Evolutionary conservation across 2,329 filamentous ascomycete genomes (phyloP), one percentile per base, ranked within the genome.

Genomic region (Dendryphion nanum): DNA sequence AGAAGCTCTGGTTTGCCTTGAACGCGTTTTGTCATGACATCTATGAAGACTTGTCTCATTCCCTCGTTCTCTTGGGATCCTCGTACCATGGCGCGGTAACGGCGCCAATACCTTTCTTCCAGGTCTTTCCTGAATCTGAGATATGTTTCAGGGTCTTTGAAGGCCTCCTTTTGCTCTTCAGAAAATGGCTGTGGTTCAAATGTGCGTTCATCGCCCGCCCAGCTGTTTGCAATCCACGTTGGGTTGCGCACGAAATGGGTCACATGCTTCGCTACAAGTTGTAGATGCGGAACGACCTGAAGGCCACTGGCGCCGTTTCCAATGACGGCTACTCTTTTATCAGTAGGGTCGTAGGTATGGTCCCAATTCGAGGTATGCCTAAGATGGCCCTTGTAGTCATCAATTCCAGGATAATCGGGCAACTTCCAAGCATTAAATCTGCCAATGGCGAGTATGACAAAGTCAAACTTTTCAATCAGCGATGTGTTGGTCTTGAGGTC

Each of bases 281-380:
- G 79, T 64, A 76, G 73, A 28, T 77, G 78, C 38, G 85, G 82
- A 1, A 75, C 71, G 35, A 83, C 73, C 48, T 85, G 81, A 1
- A 84, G 75, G 0, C 81, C 81, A 0, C 77, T 78, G 0, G 81
- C 77, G 5, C 82, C 82, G 1, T 80, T 84, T 10, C 82, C 82
- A 31, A 85, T 78, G 37, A 85, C 73, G 6, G 76, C 81, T 32
- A 78, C 72, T 7, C 71, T 71, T 54, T 84, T 84, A 44, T 69
- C 70, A 1, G 70, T 68, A 44, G 81, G 70, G 59, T 71, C 80
- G 59, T 67, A 77, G 0, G 58, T 43, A 13, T 33, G 35, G 23
- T 60, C 56, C 61, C 58, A 64, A 13, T 58, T 55, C 2, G 59
- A 57, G 1, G 57, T 57, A 24, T 64, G 61, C 29, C 55, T 35